A percentile compares a stretch with the other conserved stretches of the same genome.
Evolutionary conservation across 2,329 filamentous ascomycete genomes (phyloP).

Genomic region (Fusarium virguliforme): DNA sequence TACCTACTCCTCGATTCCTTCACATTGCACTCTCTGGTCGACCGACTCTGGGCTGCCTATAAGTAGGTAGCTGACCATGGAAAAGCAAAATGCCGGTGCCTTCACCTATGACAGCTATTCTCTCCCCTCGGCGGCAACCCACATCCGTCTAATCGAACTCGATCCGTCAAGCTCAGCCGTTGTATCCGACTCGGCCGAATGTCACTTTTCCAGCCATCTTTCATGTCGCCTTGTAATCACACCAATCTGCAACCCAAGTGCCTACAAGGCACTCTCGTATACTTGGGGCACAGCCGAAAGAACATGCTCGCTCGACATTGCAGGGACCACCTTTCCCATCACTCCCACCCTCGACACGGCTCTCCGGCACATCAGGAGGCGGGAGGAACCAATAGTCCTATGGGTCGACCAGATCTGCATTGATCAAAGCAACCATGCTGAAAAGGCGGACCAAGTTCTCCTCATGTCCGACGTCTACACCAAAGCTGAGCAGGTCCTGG

Average conservation of each 20-base stretch:
- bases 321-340: not conserved
- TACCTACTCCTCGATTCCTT: not conserved
- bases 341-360: conserved; percentile 9
- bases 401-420: conserved; percentile 21
- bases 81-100: not conserved
- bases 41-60: not conserved
- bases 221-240: not conserved
- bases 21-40: not conserved
- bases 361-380: conserved; percentile 5
- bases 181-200: not conserved
- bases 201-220: not conserved
- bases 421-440: conserved; percentile 2
- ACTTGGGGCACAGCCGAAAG: conserved; percentile 11
- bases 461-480: conserved; percentile 14
- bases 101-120: not conserved
- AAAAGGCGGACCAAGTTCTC: conserved; percentile 17
- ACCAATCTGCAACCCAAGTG: not conserved
- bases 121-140: conserved; percentile 4
- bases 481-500: conserved; percentile 10
- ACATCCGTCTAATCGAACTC: conserved; percentile 10
- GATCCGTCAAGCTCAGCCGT: not conserved
- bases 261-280: conserved; percentile 14
- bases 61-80: not conserved
- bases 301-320: conserved; percentile 9
- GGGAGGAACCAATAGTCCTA: not conserved